These are phyloP conservation scores for Gaultheria prostrata DNA, from an alignment of 148 eudicot genomes.

Conservation along the genomic window DNA sequence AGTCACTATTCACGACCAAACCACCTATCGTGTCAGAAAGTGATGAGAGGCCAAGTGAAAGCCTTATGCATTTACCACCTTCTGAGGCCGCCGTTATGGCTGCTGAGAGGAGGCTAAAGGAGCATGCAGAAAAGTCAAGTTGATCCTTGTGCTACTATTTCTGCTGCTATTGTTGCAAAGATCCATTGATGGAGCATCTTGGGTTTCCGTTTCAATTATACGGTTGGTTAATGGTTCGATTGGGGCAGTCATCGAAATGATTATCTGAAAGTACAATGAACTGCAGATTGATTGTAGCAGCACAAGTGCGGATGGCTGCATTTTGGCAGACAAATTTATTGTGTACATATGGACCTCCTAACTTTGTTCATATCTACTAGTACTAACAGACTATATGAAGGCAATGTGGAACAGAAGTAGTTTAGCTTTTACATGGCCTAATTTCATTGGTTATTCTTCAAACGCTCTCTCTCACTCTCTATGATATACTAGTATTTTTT, in stretches of 20 bases:
- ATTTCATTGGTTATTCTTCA: not conserved
- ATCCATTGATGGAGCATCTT: not conserved
- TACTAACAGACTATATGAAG: too few species aligned
- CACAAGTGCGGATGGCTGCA: not conserved
- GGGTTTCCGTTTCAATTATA: not conserved
- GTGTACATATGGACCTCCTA: conserved; percentile 2
- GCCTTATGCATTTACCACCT: conserved; percentile 69
- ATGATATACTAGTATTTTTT: too few species aligned
- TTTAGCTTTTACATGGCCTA: not conserved
- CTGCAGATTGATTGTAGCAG: not conserved
- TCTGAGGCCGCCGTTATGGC: conserved; percentile 83
- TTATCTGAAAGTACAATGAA: not conserved
- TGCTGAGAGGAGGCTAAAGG: conserved; percentile 72
- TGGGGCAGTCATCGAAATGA: not conserved
- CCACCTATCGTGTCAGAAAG: conserved; percentile 21
- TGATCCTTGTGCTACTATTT: not conserved
- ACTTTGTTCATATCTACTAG: not conserved
- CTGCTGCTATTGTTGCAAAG: conserved; percentile 1
- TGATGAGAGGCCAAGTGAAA: conserved; percentile 33
- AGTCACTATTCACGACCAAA: conserved; percentile 57
- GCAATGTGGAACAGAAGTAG: not conserved
- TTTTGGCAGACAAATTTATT: not conserved
- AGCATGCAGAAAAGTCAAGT: conserved; percentile 14
- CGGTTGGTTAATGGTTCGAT: not conserved
- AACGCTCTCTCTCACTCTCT: not conserved